A percentile compares a stretch with the other conserved stretches of the same genome.
phyloP scores from a whole-genome alignment of 495 filamentous ascomycete genomes.

The Penicillium cataractarum region DNA sequence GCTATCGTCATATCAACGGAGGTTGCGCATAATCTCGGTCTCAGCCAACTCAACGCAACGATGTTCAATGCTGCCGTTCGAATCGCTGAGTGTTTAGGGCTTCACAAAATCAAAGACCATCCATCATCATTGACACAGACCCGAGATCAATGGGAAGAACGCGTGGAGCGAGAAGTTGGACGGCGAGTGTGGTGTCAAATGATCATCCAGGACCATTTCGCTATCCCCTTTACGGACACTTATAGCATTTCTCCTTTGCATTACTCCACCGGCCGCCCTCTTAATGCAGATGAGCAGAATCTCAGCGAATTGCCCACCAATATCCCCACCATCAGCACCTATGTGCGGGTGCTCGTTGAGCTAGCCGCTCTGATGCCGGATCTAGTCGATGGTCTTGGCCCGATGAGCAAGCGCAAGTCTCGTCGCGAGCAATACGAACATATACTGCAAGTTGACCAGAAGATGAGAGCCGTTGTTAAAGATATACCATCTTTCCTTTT shows the following conservation, averaged over 20 bases:
- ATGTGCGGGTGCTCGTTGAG: conserved; percentile 41
- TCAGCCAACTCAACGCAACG: conserved; percentile 45
- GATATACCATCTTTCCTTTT: conserved; percentile 37
- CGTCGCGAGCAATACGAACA: conserved; percentile 45
- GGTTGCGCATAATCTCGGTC: conserved; percentile 51
- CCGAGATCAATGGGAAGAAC: conserved; percentile 31
- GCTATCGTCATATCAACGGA: conserved; percentile 50
- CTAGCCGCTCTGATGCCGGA: conserved; percentile 47
- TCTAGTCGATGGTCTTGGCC: conserved; percentile 43
- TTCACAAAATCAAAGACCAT: conserved; percentile 37
- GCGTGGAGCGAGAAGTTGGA: conserved; percentile 43
- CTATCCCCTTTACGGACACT: conserved; percentile 50
- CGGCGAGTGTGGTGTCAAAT: conserved; percentile 50
- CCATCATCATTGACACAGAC: conserved; percentile 20
- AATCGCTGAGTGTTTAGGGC: conserved; percentile 42
- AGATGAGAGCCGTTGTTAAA: conserved; percentile 43
- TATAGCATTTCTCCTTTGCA: conserved; percentile 49
- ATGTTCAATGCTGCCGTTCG: conserved; percentile 43
- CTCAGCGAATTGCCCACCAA: conserved; percentile 35
- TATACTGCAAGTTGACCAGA: conserved; percentile 45
- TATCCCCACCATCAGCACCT: conserved; percentile 45
- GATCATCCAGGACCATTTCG: conserved; percentile 52
- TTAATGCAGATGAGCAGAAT: conserved; percentile 47
- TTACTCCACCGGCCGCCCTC: conserved; percentile 41
- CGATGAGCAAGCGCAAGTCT: conserved; percentile 34